Conservation (phyloP, 169 alveolate species). For the Toxoplasma gondii region DNA sequence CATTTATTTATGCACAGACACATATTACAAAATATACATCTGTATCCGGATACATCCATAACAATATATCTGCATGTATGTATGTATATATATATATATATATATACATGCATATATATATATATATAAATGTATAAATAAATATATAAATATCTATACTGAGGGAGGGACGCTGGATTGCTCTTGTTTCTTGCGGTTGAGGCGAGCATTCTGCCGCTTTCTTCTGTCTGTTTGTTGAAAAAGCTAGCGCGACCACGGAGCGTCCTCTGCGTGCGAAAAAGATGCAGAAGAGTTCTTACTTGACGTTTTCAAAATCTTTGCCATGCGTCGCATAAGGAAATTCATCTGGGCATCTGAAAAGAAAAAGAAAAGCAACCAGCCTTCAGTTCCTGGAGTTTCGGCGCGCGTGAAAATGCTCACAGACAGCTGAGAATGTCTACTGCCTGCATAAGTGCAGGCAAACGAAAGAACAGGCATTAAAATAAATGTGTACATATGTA, state of each 20-base stretch:
- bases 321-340: constrained; percentile 37
- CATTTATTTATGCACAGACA: not conserved
- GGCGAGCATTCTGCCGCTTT: too few species aligned
- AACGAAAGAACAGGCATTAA: not conserved
- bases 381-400: not conserved
- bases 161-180: too few species aligned
- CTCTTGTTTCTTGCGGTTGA: too few species aligned
- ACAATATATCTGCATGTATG: too few species aligned
- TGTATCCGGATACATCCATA: not conserved
- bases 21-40: not conserved
- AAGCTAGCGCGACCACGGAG: too few species aligned
- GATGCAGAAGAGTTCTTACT: too few species aligned
- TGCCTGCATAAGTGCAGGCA: not conserved
- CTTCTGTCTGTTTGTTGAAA: too few species aligned
- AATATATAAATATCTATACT: too few species aligned
- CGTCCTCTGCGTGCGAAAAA: too few species aligned
- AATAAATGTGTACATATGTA: too few species aligned
- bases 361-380: not conserved
- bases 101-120: not conserved
- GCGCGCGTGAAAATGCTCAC: not conserved
- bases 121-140: too few species aligned
- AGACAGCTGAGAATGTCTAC: not conserved
- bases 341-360: constrained; percentile 26
- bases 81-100: not conserved
- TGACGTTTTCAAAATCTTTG: constrained; percentile 11